Conservation (phyloP, 352 stramenopile genomes). For the Aphanomyces astaci region DNA sequence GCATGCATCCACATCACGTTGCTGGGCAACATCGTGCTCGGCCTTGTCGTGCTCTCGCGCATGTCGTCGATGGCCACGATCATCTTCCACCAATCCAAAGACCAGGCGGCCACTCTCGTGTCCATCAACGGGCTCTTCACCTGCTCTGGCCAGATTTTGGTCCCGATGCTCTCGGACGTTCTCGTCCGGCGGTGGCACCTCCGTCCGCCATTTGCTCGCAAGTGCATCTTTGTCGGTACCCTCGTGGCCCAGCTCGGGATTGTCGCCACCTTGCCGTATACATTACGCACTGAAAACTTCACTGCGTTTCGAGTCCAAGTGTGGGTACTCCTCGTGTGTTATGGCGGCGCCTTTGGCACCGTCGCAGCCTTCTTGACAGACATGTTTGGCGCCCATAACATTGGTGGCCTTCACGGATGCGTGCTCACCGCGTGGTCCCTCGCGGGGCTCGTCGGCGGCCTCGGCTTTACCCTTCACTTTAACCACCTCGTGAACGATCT, state of each 20-base stretch:
- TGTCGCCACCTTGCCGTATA: conserved; percentile 42
- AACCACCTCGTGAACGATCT: conserved; percentile 21
- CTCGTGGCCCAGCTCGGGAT: conserved; percentile 50
- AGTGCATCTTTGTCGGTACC: conserved; percentile 51
- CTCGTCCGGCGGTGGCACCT: conserved; percentile 37
- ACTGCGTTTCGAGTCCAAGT: conserved; percentile 43
- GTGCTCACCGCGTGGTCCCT: conserved; percentile 72
- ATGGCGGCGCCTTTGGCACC: conserved; percentile 28
- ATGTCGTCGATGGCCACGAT: conserved; percentile 43
- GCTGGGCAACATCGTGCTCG: conserved; percentile 49
- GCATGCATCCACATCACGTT: conserved; percentile 58
- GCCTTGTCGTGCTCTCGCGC: conserved; percentile 51
- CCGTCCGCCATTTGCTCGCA: conserved; percentile 36
- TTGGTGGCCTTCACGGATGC: conserved; percentile 65
- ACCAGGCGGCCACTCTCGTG: conserved; percentile 34
- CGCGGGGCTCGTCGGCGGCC: conserved; percentile 56
- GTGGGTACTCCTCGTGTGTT: conserved; percentile 59
- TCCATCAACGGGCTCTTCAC: conserved; percentile 55
- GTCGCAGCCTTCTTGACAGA: conserved; percentile 26
- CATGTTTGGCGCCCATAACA: conserved; percentile 42
- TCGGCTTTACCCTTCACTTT: conserved; percentile 62
- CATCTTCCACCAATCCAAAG: conserved; percentile 36
- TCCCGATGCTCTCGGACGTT: conserved; percentile 39
- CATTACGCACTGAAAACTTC: conserved; percentile 52
- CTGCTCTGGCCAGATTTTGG: conserved; percentile 40